These are phyloP conservation scores for Megacollybia marginata DNA, from an alignment of 768 basidiomycete genomes.

Conservation along the genomic window DNA sequence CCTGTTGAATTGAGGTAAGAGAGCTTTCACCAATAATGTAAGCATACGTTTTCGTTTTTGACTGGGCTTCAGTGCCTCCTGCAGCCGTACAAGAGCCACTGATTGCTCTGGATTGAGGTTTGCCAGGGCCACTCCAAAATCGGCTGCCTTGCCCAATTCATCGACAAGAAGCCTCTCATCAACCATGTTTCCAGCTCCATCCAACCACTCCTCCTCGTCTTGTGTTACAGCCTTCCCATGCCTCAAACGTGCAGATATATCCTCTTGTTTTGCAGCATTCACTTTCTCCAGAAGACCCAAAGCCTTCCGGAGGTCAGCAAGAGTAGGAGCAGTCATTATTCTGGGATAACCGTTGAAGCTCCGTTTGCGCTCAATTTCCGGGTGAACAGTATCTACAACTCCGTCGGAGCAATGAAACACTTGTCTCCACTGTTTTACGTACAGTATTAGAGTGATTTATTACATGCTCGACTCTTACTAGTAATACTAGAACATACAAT, in stretches of 20 bases:
- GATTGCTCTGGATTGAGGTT: not conserved
- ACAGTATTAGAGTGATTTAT: not conserved
- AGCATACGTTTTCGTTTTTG: not conserved
- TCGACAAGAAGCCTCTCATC: constrained; percentile 7
- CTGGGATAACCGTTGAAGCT: not conserved
- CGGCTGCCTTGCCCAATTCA: constrained; percentile 7
- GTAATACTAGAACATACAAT: not conserved
- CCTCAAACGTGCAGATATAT: constrained; percentile 1
- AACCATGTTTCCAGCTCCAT: constrained; percentile 9
- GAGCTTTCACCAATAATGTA: not conserved
- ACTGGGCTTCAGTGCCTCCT: not conserved
- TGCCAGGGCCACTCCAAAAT: constrained; percentile 7
- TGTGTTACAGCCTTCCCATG: constrained; percentile 2
- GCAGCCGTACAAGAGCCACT: not conserved
- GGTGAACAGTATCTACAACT: not conserved
- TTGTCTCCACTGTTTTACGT: not conserved
- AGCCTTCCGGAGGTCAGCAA: not conserved
- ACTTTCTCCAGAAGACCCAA: not conserved
- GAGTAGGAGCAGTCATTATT: not conserved
- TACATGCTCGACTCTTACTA: not conserved
- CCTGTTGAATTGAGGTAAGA: not conserved
- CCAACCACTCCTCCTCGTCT: constrained; percentile 11
- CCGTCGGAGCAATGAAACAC: not conserved
- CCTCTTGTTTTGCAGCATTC: not conserved
- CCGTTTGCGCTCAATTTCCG: not conserved